A percentile compares a stretch with the other conserved stretches of the same genome.
These are phyloP conservation scores for Suhomyces faveliae DNA, from an alignment of 805 yeast species.

Conservation along the genomic window DNA sequence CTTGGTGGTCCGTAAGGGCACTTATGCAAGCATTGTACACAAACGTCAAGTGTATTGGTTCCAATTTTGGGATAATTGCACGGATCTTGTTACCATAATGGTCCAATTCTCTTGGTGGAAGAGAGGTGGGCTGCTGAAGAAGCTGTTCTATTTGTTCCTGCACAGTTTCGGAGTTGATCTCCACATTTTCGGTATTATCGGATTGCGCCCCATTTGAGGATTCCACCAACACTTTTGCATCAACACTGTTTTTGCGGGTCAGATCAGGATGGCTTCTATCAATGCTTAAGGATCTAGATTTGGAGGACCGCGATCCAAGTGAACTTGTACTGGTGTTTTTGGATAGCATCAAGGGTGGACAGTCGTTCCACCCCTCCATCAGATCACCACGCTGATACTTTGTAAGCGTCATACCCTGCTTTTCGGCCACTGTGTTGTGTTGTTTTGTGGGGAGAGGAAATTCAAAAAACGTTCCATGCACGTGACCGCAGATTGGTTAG, in stretches of 20 bases:
- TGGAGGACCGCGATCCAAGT: constrained; percentile 15
- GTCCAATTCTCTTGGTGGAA: constrained; percentile 42
- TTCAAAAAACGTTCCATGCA: neutral
- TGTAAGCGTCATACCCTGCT: constrained; percentile 26
- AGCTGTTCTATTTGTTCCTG: constrained; percentile 13
- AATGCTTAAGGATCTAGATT: neutral
- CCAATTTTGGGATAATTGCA: neutral
- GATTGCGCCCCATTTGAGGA: neutral
- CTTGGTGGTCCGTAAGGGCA: neutral
- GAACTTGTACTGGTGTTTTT: constrained; percentile 1
- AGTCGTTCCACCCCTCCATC: constrained; percentile 63
- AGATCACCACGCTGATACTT: constrained; percentile 38
- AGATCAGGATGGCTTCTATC: neutral
- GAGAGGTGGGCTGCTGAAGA: constrained; percentile 21
- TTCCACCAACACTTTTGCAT: too few relatives aligned
- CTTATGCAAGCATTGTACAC: constrained; percentile 11
- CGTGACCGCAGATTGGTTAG: neutral
- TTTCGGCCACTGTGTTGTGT: neutral
- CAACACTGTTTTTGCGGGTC: neutral
- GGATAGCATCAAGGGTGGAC: constrained; percentile 37
- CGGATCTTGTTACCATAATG: constrained; percentile 44
- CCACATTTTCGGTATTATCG: neutral
- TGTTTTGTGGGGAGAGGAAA: neutral
- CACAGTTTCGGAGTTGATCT: neutral
- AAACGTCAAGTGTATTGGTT: constrained; percentile 10